Conservation (phyloP, 352 stramenopile genomes). For the Pythium angustatum region DNA sequence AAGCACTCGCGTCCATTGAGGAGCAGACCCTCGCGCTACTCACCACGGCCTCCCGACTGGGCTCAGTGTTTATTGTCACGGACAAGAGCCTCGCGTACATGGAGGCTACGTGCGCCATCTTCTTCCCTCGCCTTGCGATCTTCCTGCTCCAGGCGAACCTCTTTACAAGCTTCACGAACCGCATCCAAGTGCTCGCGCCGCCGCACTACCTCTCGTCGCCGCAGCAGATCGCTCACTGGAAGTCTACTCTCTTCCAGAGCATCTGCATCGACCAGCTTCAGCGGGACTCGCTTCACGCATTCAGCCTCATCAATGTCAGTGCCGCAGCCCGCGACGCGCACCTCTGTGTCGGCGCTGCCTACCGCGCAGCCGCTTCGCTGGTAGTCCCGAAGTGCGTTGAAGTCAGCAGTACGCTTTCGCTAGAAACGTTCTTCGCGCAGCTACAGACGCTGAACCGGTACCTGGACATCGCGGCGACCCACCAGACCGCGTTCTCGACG, state of each 20-base stretch:
- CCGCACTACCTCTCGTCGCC: constrained; percentile 39
- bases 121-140: constrained; percentile 47
- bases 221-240: constrained; percentile 42
- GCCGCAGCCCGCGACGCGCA: constrained; percentile 26
- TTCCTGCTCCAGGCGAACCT: constrained; percentile 38
- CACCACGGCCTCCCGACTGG: constrained; percentile 34
- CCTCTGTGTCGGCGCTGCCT: constrained; percentile 37
- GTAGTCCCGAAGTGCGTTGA: constrained; percentile 44
- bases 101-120: constrained; percentile 41
- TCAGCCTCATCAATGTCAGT: constrained; percentile 53
- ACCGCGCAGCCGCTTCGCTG: constrained; percentile 31
- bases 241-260: constrained; percentile 44
- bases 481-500: constrained; percentile 45
- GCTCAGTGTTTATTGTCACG: constrained; percentile 51
- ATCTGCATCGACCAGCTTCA: constrained; percentile 35
- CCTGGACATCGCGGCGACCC: constrained; percentile 32
- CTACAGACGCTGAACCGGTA: constrained; percentile 53
- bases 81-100: constrained; percentile 49
- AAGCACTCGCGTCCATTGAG: constrained; percentile 51
- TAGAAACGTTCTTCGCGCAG: constrained; percentile 64
- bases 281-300: constrained; percentile 25
- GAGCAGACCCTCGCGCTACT: constrained; percentile 50
- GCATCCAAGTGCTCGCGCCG: constrained; percentile 42
- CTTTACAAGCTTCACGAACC: constrained; percentile 17
- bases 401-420: constrained; percentile 20